phyloP scores from a whole-genome alignment of 331 rosid genomes.

The Malus hybrid region DNA sequence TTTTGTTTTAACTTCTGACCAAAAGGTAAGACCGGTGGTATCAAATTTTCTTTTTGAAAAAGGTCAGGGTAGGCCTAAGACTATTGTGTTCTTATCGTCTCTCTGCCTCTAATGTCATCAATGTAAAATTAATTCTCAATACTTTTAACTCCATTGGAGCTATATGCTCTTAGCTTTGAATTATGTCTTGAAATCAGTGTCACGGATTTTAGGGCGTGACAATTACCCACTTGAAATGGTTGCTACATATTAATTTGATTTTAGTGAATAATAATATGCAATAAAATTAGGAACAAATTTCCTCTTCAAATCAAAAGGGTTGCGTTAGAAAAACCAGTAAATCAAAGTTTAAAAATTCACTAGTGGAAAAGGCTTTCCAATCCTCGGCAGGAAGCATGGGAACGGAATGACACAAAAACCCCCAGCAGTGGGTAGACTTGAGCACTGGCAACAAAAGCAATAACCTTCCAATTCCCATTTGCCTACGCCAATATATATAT shows the following conservation, averaged over 20 bases:
- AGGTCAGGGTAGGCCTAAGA: no score
- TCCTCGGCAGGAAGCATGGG: conserved; percentile 28
- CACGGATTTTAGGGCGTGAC: not conserved
- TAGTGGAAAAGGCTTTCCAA: not conserved
- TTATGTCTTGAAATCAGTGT: not conserved
- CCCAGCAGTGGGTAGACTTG: conserved; percentile 13
- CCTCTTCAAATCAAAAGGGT: not conserved
- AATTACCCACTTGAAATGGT: not conserved
- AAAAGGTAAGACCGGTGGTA: no score
- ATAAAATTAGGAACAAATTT: not conserved
- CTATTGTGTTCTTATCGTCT: no score
- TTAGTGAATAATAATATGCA: not conserved
- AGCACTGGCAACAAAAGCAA: conserved; percentile 18
- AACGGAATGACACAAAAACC: conserved; percentile 6
- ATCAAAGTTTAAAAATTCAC: not conserved
- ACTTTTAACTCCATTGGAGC: no score
- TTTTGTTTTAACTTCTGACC: no score
- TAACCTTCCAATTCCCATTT: not conserved
- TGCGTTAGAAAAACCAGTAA: not conserved
- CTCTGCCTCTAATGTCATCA: no score
- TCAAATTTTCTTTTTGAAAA: no score
- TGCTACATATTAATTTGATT: not conserved
- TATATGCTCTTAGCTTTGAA: no score
- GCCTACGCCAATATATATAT: not conserved
- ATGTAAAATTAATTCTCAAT: no score